Evolutionary conservation across 345 rosid species (phyloP).

Genomic region (Hevea brasiliensis): DNA sequence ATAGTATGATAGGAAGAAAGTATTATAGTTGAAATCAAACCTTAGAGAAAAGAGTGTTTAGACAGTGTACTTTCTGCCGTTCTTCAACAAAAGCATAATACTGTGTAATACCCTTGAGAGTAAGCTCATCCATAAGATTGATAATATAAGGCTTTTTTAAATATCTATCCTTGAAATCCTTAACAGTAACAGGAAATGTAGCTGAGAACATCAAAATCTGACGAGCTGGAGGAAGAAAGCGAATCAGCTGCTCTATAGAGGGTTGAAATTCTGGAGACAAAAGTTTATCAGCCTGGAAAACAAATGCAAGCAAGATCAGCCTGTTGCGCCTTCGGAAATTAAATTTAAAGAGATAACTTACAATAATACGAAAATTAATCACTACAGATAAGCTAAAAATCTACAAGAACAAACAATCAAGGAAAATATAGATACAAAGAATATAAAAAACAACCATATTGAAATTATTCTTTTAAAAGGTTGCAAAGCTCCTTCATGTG

Average conservation of each 20-base stretch:
- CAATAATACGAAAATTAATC: too few relatives aligned
- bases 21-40: slow-evolving; percentile 37
- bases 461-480: neutral
- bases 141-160: slow-evolving; percentile 80
- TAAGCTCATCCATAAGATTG: slow-evolving; percentile 99
- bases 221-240: slow-evolving; percentile 76
- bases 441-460: neutral
- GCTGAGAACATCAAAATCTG: slow-evolving; percentile 98
- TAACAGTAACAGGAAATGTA: slow-evolving; percentile 96
- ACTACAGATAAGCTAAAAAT: neutral
- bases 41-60: slow-evolving; percentile 98
- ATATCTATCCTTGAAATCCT: slow-evolving; percentile 94
- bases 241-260: slow-evolving; percentile 87
- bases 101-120: slow-evolving; percentile 95
- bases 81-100: slow-evolving; percentile 99
- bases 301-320: slow-evolving; percentile 40
- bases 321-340: neutral
- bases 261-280: slow-evolving; percentile 98
- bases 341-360: too few relatives aligned
- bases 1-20: too few relatives aligned
- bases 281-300: slow-evolving; percentile 92
- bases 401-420: neutral
- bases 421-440: neutral
- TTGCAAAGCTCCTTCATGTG: neutral
- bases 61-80: slow-evolving; percentile 99